Percentiles rank a stretch among this genome's conserved stretches.
Conservation (phyloP, 768 basidiomycete genomes). For the Pholiota microspora region DNA sequence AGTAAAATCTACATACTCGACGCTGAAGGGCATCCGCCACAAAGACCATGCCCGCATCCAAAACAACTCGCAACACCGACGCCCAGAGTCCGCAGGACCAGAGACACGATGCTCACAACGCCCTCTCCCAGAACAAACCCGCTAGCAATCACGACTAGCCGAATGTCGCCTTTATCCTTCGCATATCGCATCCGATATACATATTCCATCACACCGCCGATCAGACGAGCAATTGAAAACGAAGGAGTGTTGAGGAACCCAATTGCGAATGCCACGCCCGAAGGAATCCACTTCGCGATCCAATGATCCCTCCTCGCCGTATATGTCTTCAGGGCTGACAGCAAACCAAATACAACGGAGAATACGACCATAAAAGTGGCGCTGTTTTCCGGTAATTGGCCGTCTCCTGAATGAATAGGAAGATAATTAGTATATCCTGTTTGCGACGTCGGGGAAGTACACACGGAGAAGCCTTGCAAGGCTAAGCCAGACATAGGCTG, state of each 20-base stretch:
- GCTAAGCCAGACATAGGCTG: constrained; percentile 89
- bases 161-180: constrained; percentile 59
- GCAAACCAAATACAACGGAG: constrained; percentile 63
- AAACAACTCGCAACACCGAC: constrained; percentile 78
- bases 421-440: constrained; percentile 17
- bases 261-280: constrained; percentile 92
- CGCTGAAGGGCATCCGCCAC: constrained; percentile 59
- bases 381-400: constrained; percentile 76
- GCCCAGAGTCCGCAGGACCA: constrained; percentile 73
- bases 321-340: constrained; percentile 68
- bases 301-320: constrained; percentile 44
- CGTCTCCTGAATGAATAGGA: constrained; percentile 54
- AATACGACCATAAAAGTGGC: constrained; percentile 78
- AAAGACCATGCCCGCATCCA: constrained; percentile 80
- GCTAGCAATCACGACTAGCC: constrained; percentile 84
- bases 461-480: constrained; percentile 74
- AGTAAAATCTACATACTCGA: constrained; percentile 8
- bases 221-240: constrained; percentile 87
- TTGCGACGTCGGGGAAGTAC: constrained; percentile 24
- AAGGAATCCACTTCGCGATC: constrained; percentile 81
- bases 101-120: constrained; percentile 77
- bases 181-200: constrained; percentile 54
- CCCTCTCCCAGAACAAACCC: constrained; percentile 97
- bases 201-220: constrained; percentile 84
- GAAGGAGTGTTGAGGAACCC: constrained; percentile 96